Evolutionary conservation across 495 filamentous ascomycete genomes (phyloP).

Genomic region (Aspergillus diversus): DNA sequence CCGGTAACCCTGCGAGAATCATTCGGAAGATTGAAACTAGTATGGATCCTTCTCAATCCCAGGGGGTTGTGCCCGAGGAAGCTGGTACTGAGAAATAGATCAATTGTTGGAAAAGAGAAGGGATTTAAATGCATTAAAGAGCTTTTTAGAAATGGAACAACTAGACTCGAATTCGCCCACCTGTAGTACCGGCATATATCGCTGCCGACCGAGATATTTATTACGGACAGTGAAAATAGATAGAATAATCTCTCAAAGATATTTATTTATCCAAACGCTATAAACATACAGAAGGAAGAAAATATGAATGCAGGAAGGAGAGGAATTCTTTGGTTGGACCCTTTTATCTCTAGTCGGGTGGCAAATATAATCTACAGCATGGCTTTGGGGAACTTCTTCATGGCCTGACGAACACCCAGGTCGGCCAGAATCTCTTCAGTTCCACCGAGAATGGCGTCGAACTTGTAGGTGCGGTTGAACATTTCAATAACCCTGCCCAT

Average conservation of each 20-base stretch:
- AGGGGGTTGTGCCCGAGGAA: not conserved
- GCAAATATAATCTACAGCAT: conserved; percentile 59
- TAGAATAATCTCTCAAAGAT: not conserved
- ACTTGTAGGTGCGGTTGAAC: conserved; percentile 86
- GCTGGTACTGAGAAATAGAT: not conserved
- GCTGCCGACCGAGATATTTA: too few relatives aligned
- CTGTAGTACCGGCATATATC: too few relatives aligned
- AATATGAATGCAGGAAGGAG: not conserved
- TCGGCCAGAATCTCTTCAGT: conserved; percentile 85
- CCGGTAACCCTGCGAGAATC: conserved; percentile 66
- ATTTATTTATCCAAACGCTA: not conserved
- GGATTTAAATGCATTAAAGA: not conserved
- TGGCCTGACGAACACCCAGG: conserved; percentile 78
- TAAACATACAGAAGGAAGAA: not conserved
- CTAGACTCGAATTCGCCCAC: too few relatives aligned
- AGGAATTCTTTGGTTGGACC: not conserved
- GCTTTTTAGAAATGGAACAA: too few relatives aligned
- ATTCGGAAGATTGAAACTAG: conserved; percentile 50
- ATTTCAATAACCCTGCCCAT: conserved; percentile 83
- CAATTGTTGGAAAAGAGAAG: not conserved
- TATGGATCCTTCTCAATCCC: conserved; percentile 27
- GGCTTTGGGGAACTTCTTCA: conserved; percentile 81
- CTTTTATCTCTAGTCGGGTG: not conserved
- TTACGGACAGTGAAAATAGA: not conserved
- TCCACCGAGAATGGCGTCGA: conserved; percentile 84